Percentiles rank a stretch among this genome's conserved stretches.
Evolutionary conservation across 352 stramenopile species (phyloP).

Genomic region (Phytopythium litorale): DNA sequence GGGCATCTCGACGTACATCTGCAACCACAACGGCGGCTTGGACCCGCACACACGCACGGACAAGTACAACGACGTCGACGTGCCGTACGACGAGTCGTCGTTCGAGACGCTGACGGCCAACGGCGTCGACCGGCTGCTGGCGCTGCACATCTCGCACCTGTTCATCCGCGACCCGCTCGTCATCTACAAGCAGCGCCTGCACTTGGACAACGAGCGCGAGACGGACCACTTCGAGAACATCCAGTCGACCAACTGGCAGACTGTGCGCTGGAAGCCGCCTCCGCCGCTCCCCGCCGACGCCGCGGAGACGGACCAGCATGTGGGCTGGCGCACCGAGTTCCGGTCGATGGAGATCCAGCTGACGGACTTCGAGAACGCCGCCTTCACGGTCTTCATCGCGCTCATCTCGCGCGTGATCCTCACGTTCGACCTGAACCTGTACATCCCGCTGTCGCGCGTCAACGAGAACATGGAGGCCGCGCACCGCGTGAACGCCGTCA

Average conservation of each 20-base stretch:
- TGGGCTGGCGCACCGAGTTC: slow-evolving; percentile 91
- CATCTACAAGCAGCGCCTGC: slow-evolving; percentile 89
- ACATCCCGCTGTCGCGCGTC: slow-evolving; percentile 97
- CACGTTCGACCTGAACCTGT: slow-evolving; percentile 99
- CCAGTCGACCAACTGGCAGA: slow-evolving; percentile 99
- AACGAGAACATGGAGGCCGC: slow-evolving; percentile 99
- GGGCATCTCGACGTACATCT: slow-evolving; percentile 89
- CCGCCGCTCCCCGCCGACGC: slow-evolving; percentile 55
- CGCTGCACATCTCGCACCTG: slow-evolving; percentile 97
- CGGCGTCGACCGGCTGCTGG: slow-evolving; percentile 94
- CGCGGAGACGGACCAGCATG: slow-evolving; percentile 38
- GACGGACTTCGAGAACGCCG: slow-evolving; percentile 99
- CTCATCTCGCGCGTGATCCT: slow-evolving; percentile 98
- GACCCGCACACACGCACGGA: slow-evolving; percentile 73
- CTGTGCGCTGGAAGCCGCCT: slow-evolving; percentile 99
- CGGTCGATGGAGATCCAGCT: slow-evolving; percentile 99
- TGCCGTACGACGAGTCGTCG: slow-evolving; percentile 93
- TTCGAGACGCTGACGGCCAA: slow-evolving; percentile 89
- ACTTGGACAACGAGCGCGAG: slow-evolving; percentile 76
- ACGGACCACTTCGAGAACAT: slow-evolving; percentile 99
- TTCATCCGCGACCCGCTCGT: slow-evolving; percentile 99
- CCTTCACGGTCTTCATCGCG: slow-evolving; percentile 98
- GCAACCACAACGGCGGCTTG: slow-evolving; percentile 84
- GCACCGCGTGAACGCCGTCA: slow-evolving; percentile 92
- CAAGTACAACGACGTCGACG: slow-evolving; percentile 94